Conservation (phyloP, 75 land plant species). For the Selaginella moellendorffii region DNA sequence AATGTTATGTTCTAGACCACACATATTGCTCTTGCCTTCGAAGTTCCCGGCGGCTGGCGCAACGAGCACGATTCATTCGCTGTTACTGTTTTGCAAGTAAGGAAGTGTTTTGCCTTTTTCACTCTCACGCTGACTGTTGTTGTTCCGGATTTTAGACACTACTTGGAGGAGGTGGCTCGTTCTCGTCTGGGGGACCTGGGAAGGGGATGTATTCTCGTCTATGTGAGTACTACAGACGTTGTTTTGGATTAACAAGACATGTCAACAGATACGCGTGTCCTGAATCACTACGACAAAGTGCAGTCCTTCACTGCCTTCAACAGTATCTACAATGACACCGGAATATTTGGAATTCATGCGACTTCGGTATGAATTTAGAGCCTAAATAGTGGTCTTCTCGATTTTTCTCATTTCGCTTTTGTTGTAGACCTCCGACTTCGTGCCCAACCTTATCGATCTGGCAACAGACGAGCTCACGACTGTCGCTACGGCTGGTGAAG, state of each 20-base stretch:
- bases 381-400: too few relatives aligned
- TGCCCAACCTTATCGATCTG: slow-evolving; percentile 42
- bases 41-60: slow-evolving; percentile 91
- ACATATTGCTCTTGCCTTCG: slow-evolving; percentile 94
- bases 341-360: slow-evolving; percentile 77
- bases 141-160: slow-evolving; percentile 48
- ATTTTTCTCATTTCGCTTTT: background rate
- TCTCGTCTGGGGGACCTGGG: slow-evolving; percentile 98
- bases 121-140: background rate
- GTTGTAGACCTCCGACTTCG: slow-evolving; percentile 29
- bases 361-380: slow-evolving; percentile 48
- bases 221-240: too few relatives aligned
- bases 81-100: slow-evolving; percentile 75
- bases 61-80: slow-evolving; percentile 68
- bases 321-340: slow-evolving; percentile 87
- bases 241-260: background rate
- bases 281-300: slow-evolving; percentile 56
- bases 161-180: slow-evolving; percentile 94
- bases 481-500: slow-evolving; percentile 68
- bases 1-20: slow-evolving; percentile 29
- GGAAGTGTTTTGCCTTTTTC: background rate
- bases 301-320: slow-evolving; percentile 81
- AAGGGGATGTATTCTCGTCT: slow-evolving; percentile 96
- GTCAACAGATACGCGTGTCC: slow-evolving; percentile 71
- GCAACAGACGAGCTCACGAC: slow-evolving; percentile 39